Base-by-base conservation (phyloP, 768 basidiomycete species). In the Piloderma croceum region DNA sequence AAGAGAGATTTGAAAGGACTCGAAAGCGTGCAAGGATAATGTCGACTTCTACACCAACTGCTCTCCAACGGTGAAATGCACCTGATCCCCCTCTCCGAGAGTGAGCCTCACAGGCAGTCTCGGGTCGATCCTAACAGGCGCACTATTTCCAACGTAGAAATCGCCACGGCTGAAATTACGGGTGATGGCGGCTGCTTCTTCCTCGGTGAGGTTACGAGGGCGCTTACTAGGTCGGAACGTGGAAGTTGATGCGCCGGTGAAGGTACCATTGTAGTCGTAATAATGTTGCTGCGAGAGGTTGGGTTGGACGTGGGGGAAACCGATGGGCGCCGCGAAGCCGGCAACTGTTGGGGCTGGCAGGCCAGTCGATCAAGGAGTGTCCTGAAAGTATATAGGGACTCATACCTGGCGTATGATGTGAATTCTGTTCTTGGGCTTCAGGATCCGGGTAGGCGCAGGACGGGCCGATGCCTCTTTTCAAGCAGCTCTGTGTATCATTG, bases 181-280 rank as follows among this genome's bases (percentile, higher is more conserved):
- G 1, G 84, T 85, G 64, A 89, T 88, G 23, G 85, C 84, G 9
- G 83, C 83, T 2, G 86, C 75, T 58, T 89, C 86, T 46, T 89
- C 85, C 49, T 89, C 86, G 2, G 86, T 89, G 40, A 89, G 77
- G 33, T 75, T 77, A 48, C 86, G 80, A 22, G 84, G 81, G 20
- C 86, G 79, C 57, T 89, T 89, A 52, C 67, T 76, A 3, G 86
- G 81, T n/a, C 86, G 80, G 64, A 87, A 88, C 3, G 83, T 78
- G 13, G 83, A 81, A 21, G 82, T 74, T 3, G 82, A 84, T 15
- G 83, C 77, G 39, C 77, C 76, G 15, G 81, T 77, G 49, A 77
- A 77, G 19, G 77, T 62, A 39, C 77, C 74, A 48, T 75, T 83
- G 64, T 86, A 86, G 63, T 89, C 86, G 59, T 86, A 88, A 55